These are phyloP conservation scores for Solanum rostratum DNA, from an alignment of 257 asterid genomes.

Conservation along the genomic window DNA sequence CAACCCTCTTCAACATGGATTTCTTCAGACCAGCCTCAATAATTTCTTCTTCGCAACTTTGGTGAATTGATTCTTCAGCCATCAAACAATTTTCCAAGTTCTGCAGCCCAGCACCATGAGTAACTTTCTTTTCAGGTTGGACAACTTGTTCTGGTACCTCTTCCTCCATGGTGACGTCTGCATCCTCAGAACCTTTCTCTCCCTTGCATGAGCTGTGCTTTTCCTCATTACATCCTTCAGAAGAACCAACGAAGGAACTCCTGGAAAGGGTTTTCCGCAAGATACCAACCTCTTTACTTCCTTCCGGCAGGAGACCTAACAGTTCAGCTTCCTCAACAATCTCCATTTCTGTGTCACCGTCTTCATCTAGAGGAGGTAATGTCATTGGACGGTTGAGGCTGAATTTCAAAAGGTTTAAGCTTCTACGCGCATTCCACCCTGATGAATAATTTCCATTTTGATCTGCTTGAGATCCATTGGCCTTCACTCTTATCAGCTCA, in stretches of 20 bases:
- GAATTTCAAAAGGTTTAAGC: constrained; percentile 77
- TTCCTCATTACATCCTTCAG: constrained; percentile 13
- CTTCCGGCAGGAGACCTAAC: constrained; percentile 2
- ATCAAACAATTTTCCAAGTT: background rate
- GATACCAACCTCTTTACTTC: background rate
- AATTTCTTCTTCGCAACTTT: background rate
- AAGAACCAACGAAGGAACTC: background rate
- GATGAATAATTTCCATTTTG: constrained; percentile 48
- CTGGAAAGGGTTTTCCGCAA: background rate
- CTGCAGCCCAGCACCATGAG: background rate
- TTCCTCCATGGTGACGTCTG: constrained; percentile 72
- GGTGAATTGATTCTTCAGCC: background rate
- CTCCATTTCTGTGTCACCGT: constrained; percentile 96
- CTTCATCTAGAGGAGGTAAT: constrained; percentile 55
- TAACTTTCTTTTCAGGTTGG: constrained; percentile 13
- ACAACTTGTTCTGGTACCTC: constrained; percentile 28
- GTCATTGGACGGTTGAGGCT: constrained; percentile 85
- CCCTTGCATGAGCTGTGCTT: constrained; percentile 8
- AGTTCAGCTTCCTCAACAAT: constrained; percentile 45
- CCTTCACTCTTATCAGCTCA: constrained; percentile 70
- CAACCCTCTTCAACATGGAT: constrained; percentile 2
- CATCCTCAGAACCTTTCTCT: constrained; percentile 27
- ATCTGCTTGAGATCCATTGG: constrained; percentile 40
- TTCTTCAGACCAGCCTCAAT: background rate
- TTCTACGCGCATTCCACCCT: constrained; percentile 90